Percentiles rank a stretch among this genome's conserved stretches.
Conservation (phyloP, 371 early-diverging fungal genomes). For the Lichtheimia corymbifera region DNA sequence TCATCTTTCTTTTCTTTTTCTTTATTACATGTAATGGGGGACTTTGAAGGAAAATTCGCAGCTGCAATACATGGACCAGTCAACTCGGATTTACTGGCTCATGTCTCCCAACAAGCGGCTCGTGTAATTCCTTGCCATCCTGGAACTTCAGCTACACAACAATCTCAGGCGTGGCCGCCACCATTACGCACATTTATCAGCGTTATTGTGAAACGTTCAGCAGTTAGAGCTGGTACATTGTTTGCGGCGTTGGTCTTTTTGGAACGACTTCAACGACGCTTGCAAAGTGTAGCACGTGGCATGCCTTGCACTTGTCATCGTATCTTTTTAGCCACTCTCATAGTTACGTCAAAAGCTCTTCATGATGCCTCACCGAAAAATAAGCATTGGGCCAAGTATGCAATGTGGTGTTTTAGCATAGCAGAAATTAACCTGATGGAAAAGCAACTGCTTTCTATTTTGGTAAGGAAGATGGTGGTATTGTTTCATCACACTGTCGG, state of each 20-base stretch:
- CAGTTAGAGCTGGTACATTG: slow-evolving; percentile 60
- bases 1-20: neutral
- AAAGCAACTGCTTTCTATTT: slow-evolving; percentile 70
- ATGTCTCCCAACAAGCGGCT: slow-evolving; percentile 26
- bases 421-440: slow-evolving; percentile 84
- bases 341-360: slow-evolving; percentile 69
- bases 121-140: slow-evolving; percentile 21
- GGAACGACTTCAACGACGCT: slow-evolving; percentile 49
- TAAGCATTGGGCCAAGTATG: slow-evolving; percentile 74
- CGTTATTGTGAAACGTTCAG: slow-evolving; percentile 54
- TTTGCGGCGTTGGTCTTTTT: slow-evolving; percentile 63
- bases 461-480: slow-evolving; percentile 32
- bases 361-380: slow-evolving; percentile 80
- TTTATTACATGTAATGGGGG: neutral
- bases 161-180: slow-evolving; percentile 21
- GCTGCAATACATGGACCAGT: slow-evolving; percentile 13
- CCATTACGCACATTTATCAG: slow-evolving; percentile 57
- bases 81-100: slow-evolving; percentile 18
- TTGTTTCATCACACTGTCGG: neutral
- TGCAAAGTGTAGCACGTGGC: slow-evolving; percentile 60
- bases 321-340: slow-evolving; percentile 74
- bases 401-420: slow-evolving; percentile 60
- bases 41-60: slow-evolving; percentile 5
- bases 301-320: slow-evolving; percentile 82
- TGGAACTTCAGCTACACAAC: slow-evolving; percentile 3